Base-by-base conservation (phyloP, 75 land plant species). In the Picea sitchensis region DNA sequence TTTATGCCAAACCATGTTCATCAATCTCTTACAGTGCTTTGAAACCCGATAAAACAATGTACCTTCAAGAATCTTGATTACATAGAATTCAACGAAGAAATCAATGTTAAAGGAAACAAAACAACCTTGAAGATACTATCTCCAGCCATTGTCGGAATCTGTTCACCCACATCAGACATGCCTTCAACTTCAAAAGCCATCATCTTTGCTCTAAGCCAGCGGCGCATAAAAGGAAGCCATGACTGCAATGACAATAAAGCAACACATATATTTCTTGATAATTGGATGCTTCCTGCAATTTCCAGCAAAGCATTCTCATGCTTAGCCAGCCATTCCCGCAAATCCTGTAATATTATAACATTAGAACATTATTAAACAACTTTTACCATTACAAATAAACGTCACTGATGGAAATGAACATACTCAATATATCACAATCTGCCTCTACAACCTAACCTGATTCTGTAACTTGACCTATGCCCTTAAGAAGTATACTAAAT, bases 181-280 rank as follows among this genome's bases (percentile, higher is more conserved):
- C 26, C 30, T 64, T 82, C 80, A 4, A 77, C 68, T 51, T 85
- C 84, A 54, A 81, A 32, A 14, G 74, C 57, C 12, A 51, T 44
- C 21, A 85, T 44, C 41, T 68, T 65, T 58, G 89, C 87, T 67
- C 79, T 85, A 61, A 92, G 23, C 92, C 96, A 94, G 34, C 84
- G 84, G 44, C 54, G 72, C 80, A 90, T 76, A 68, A 94, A 94
- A 34, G 87, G 63, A 38, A 86, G 82, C 94, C 94, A 94, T 59
- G 94, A 92, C 81, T 94, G 88, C 71, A 92, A 68, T 1, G 89
- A 81, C 1, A 92, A 60, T 54, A 94, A 79, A 14, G 94, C 90
- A 72, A 94, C 3, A 18, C 86, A 58, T 64, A 94, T 78, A 77
- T 94, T 94, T 88, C 92, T 88, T 73, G 94, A 87, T 3, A 90